These are phyloP conservation scores for Candida andamanensis DNA, from an alignment of 805 yeast species.

Conservation along the genomic window DNA sequence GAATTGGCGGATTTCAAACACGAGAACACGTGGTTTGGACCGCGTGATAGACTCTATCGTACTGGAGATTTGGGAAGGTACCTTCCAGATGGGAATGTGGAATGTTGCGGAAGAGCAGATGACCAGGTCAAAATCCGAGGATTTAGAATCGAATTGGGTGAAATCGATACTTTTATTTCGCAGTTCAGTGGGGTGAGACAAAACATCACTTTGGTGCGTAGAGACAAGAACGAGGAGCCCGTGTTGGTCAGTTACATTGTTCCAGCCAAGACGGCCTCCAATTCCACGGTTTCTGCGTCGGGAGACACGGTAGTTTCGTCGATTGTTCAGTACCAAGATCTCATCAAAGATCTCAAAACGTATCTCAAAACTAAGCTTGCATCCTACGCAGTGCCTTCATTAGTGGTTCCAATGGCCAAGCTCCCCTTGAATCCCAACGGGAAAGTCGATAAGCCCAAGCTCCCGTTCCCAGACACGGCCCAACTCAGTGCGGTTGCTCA, in stretches of 20 bases:
- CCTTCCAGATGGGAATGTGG: conserved; percentile 95
- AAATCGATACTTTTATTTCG: conserved; percentile 94
- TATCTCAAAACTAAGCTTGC: conserved; percentile 82
- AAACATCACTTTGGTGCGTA: conserved; percentile 84
- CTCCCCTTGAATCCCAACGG: conserved; percentile 97
- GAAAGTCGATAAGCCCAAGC: conserved; percentile 93
- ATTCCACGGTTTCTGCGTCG: conserved; percentile 41
- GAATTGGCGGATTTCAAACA: conserved; percentile 31
- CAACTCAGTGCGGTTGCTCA: conserved; percentile 75
- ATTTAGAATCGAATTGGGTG: conserved; percentile 96
- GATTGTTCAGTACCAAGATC: conserved; percentile 64
- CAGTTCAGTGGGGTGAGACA: conserved; percentile 92
- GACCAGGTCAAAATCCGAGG: conserved; percentile 99
- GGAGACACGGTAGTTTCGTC: conserved; percentile 72
- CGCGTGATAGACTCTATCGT: conserved; percentile 91
- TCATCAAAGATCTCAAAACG: conserved; percentile 76
- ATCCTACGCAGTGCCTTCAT: conserved; percentile 86
- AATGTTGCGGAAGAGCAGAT: conserved; percentile 98
- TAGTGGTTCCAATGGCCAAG: conserved; percentile 79
- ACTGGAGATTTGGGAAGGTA: conserved; percentile 98
- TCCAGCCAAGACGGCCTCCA: conserved; percentile 51
- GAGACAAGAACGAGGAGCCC: conserved; percentile 90
- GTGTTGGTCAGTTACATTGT: conserved; percentile 88
- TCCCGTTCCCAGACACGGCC: conserved; percentile 89
- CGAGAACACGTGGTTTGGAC: conserved; percentile 75